Conservation (phyloP, 306 rosid genomes). For the Adenanthera pavonina region DNA sequence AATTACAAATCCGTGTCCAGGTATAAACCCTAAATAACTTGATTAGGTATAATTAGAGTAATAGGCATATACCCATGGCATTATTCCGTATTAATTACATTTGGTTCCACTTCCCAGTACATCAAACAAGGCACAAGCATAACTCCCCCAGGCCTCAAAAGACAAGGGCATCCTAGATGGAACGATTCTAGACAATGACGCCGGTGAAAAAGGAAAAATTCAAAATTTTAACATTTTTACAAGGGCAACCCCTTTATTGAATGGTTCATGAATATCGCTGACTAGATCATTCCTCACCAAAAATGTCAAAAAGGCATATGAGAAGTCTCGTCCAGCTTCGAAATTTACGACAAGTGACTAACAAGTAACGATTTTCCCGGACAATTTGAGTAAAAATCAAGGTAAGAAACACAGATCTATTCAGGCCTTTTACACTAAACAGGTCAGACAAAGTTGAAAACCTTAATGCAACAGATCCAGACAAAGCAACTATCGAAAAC, state of each 20-base stretch:
- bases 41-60: background rate
- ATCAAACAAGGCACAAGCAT: background rate
- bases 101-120: constrained; percentile 2
- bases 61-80: background rate
- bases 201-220: too few species aligned
- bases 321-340: constrained; percentile 1
- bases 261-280: background rate
- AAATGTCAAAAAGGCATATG: background rate
- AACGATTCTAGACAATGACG: background rate
- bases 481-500: constrained; percentile 16
- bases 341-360: background rate
- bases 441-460: constrained; percentile 27
- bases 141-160: background rate
- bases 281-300: background rate
- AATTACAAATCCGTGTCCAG: background rate
- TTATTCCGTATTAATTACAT: background rate
- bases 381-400: background rate
- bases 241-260: background rate
- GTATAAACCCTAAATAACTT: background rate
- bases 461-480: constrained; percentile 46
- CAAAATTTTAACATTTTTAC: background rate
- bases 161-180: background rate
- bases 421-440: background rate
- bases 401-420: constrained; percentile 41
- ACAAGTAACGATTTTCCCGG: background rate